Percentiles rank a stretch among this genome's conserved stretches.
phyloP scores from a whole-genome alignment of 306 rosid species.

The Prunus campanulata region DNA sequence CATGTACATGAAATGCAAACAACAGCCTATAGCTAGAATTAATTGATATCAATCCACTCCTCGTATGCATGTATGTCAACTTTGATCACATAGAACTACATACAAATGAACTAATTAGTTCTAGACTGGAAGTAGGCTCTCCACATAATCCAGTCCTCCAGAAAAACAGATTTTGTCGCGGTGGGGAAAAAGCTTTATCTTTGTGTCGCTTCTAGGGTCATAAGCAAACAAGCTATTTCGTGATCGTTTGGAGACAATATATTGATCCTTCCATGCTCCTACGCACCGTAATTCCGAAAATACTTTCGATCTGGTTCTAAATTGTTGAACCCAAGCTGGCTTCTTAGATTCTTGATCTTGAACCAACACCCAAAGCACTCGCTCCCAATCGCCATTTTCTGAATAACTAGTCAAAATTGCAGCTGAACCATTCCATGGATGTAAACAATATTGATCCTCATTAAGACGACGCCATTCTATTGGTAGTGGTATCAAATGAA shows the following conservation, averaged over 20 bases:
- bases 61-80: too few species aligned
- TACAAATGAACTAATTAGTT: too few species aligned
- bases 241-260: not conserved
- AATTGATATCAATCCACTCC: too few species aligned
- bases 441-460: not conserved
- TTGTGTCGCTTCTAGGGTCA: not conserved
- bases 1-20: too few species aligned
- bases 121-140: not conserved
- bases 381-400: not conserved
- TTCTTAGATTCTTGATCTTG: not conserved
- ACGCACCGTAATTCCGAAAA: not conserved
- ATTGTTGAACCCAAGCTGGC: not conserved
- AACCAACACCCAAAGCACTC: not conserved
- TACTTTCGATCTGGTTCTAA: not conserved
- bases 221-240: not conserved
- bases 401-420: not conserved
- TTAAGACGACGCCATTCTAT: not conserved
- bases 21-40: too few species aligned
- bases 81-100: too few species aligned
- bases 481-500: not conserved
- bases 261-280: slow-evolving; percentile 2
- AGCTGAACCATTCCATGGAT: not conserved
- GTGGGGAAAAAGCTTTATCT: too few species aligned
- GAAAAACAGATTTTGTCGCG: not conserved
- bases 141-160: not conserved